Evolutionary conservation across 495 filamentous ascomycete genomes (phyloP).

Genomic region (Schizothecium vesticola): DNA sequence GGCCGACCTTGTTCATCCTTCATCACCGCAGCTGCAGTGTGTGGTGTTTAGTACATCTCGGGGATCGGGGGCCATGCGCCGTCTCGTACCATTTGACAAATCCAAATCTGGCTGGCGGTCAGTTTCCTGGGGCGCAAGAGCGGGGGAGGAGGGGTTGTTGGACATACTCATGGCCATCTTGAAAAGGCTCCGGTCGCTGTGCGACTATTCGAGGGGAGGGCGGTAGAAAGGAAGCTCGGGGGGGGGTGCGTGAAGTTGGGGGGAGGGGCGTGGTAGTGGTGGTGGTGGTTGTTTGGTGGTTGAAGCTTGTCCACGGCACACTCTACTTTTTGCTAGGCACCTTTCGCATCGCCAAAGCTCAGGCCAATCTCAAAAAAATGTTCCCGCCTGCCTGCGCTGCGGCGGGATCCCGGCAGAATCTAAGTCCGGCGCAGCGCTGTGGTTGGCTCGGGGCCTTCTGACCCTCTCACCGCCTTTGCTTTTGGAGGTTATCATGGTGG

Average conservation of each 20-base stretch:
- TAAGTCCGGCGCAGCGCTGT: constrained; percentile 20
- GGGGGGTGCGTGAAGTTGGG: constrained; percentile 5
- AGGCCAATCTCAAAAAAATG: constrained; percentile 31
- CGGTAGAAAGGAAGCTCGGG: background rate
- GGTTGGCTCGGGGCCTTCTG: constrained; percentile 11
- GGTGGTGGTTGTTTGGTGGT: constrained; percentile 3
- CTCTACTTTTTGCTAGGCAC: constrained; percentile 13
- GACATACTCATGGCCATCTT: constrained; percentile 48
- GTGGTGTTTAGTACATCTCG: constrained; percentile 9
- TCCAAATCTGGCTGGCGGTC: constrained; percentile 38
- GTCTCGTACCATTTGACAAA: constrained; percentile 44
- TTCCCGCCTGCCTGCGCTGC: constrained; percentile 12
- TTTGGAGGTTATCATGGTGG: background rate
- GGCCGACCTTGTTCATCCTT: constrained; percentile 93
- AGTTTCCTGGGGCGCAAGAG: constrained; percentile 24
- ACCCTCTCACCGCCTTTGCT: constrained; percentile 8
- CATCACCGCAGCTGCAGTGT: constrained; percentile 44
- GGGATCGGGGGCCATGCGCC: background rate
- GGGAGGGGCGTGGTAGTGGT: constrained; percentile 7
- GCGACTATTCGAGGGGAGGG: background rate
- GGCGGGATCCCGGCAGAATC: constrained; percentile 27
- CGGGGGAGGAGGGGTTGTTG: constrained; percentile 5
- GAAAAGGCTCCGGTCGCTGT: constrained; percentile 9
- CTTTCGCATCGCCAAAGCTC: constrained; percentile 22
- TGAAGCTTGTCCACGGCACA: constrained; percentile 17